These are phyloP conservation scores for Nakazawaea ambrosiae DNA, from an alignment of 805 yeast genomes.

Conservation along the genomic window DNA sequence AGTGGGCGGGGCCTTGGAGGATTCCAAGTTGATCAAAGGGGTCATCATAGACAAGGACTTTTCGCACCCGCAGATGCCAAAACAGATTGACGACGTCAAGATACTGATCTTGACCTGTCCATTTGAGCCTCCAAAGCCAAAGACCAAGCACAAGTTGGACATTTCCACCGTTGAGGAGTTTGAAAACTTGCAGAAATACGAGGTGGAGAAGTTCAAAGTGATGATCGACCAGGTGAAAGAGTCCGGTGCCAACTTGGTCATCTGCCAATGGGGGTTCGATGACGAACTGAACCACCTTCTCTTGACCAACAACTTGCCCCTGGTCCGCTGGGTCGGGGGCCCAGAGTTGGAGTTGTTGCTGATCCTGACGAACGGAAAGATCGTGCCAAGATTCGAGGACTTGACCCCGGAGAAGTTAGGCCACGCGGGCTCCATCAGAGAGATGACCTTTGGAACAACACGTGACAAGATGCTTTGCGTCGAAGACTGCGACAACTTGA, in stretches of 20 bases:
- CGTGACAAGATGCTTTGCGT: slow-evolving; percentile 93
- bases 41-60: slow-evolving; percentile 93
- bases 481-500: slow-evolving; percentile 80
- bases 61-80: slow-evolving; percentile 98
- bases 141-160: slow-evolving; percentile 95
- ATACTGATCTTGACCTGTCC: slow-evolving; percentile 97
- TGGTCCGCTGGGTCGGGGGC: slow-evolving; percentile 99
- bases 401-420: slow-evolving; percentile 78
- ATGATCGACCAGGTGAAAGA: slow-evolving; percentile 85
- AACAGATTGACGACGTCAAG: slow-evolving; percentile 67
- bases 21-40: slow-evolving; percentile 80
- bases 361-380: slow-evolving; percentile 94
- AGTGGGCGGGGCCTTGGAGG: slow-evolving; percentile 90
- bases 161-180: slow-evolving; percentile 93
- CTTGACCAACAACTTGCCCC: slow-evolving; percentile 82
- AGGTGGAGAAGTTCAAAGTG: slow-evolving; percentile 80
- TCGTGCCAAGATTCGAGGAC: slow-evolving; percentile 96
- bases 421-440: slow-evolving; percentile 75
- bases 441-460: slow-evolving; percentile 93
- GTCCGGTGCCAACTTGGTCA: slow-evolving; percentile 92
- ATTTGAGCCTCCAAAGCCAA: slow-evolving; percentile 99
- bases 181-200: slow-evolving; percentile 83
- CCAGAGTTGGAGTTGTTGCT: slow-evolving; percentile 93
- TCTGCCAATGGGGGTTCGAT: slow-evolving; percentile 99
- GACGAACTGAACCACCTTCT: slow-evolving; percentile 96